A percentile compares a stretch with the other conserved stretches of the same genome.
Conservation (phyloP, 306 rosid species). For the Casuarina cunninghamiana region DNA sequence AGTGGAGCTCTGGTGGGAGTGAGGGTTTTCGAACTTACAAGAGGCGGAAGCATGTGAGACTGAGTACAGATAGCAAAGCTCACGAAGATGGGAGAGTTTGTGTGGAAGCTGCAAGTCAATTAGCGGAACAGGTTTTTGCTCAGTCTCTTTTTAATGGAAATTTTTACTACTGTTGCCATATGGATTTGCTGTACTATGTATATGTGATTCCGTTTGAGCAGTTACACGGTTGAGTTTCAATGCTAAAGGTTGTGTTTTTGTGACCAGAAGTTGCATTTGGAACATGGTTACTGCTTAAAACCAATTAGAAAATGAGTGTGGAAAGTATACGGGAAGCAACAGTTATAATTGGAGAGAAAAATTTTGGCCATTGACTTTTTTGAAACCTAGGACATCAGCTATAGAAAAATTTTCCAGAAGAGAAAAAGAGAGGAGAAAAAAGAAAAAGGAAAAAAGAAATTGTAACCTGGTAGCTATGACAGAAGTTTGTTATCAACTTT, state of each 20-base stretch:
- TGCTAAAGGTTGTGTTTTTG: background rate
- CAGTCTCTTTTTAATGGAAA: conserved; percentile 17
- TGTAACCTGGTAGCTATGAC: no score
- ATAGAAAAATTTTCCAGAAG: no score
- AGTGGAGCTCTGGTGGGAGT: conserved; percentile 35
- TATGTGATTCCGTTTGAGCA: conserved; percentile 1
- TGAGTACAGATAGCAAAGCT: conserved; percentile 42
- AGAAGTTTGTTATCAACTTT: no score
- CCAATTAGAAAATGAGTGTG: background rate
- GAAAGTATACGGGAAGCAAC: background rate
- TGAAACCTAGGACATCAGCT: no score
- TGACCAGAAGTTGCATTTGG: background rate
- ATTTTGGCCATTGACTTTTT: no score
- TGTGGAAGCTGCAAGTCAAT: conserved; percentile 41
- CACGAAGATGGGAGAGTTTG: conserved; percentile 39
- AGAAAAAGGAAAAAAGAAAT: no score
- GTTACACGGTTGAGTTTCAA: conserved; percentile 5
- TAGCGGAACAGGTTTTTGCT: conserved; percentile 48
- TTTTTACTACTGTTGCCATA: background rate
- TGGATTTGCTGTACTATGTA: background rate
- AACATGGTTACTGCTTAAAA: conserved; percentile 3
- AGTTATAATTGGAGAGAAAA: no score
- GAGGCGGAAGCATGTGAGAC: conserved; percentile 69
- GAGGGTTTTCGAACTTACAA: conserved; percentile 65
- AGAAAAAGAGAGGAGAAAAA: no score